Evolutionary conservation across 139 green algal genomes (phyloP), one percentile per base, ranked within the genome.

Genomic region (Penium margaritaceum): DNA sequence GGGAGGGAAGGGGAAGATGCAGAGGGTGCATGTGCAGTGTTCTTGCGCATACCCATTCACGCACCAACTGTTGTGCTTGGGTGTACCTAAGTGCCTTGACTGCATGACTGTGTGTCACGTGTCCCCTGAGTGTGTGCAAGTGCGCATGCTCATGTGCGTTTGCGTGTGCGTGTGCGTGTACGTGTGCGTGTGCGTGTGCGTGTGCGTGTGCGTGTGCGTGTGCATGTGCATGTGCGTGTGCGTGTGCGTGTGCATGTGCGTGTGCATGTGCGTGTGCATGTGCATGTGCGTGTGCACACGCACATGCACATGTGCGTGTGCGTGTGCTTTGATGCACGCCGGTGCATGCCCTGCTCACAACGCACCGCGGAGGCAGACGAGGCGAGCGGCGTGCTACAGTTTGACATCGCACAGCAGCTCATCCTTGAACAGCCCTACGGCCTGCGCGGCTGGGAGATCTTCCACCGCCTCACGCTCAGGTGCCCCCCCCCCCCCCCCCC

Each of bases 311-410:
- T 51, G 41, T 51, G 41, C 41, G 9, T 12, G 41, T 51, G 41
- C 41, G 12, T 51, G 41, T 12, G 41, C 41, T 51, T 21, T 21
- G 12, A 51, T 51, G 41, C 41, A 51, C 41, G 41, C 12, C 9
- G 9, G 41, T n/a, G n/a, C n/a, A n/a, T n/a, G n/a, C n/a, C n/a
- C n/a, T n/a, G n/a, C n/a, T n/a, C n/a, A n/a, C n/a, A n/a, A n/a
- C n/a, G n/a, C n/a, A n/a, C n/a, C n/a, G n/a, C n/a, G n/a, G 4
- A 21, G 2, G 44, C 51, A 60, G 51, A 60, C 24, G 51, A 60
- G 51, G 51, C 51, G 58, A 66, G 58, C 15, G 32, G 58, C 58
- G 30, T 66, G 32, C 58, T 66, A 21, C 58, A 66, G 58, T 66
- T 38, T 44, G 58, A 66, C 19, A 29, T 66, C 19, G 58, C 58